A percentile compares a stretch with the other conserved stretches of the same genome.
phyloP scores from a whole-genome alignment of 192 early-diverging fungal genomes.

The Coemansia umbellata region DNA sequence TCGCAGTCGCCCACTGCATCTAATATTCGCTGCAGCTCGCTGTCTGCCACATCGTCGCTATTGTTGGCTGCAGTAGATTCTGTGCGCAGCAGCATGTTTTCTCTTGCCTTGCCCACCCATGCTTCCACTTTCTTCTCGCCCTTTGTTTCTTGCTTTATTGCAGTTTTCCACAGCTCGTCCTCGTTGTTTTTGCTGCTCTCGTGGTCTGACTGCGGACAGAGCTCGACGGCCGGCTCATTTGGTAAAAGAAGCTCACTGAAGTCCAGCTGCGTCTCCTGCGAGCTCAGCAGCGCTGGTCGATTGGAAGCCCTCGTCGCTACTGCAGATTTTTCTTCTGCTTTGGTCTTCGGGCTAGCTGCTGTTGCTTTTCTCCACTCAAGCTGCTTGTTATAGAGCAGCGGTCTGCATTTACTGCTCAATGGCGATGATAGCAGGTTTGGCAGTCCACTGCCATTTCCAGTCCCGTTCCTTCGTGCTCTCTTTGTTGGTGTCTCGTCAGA shows the following conservation, averaged over 20 bases:
- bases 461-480: slow-evolving; percentile 3
- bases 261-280: slow-evolving; percentile 43
- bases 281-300: slow-evolving; percentile 4
- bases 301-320: neutral
- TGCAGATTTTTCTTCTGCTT: neutral
- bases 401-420: neutral
- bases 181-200: slow-evolving; percentile 4
- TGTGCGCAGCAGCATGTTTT: neutral
- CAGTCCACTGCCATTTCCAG: neutral
- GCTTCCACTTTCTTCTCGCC: neutral
- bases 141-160: slow-evolving; percentile 10
- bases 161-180: slow-evolving; percentile 9
- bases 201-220: slow-evolving; percentile 32
- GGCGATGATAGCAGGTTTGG: slow-evolving; percentile 27
- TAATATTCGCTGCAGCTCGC: slow-evolving; percentile 18
- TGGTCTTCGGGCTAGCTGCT: neutral
- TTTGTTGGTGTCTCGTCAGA: slow-evolving; percentile 22
- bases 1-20: slow-evolving; percentile 33
- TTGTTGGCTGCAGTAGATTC: neutral
- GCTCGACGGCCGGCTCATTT: slow-evolving; percentile 2
- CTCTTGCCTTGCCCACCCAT: slow-evolving; percentile 1
- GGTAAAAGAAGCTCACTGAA: slow-evolving; percentile 28
- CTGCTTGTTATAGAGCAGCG: slow-evolving; percentile 5
- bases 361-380: neutral
- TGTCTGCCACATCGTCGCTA: neutral